phyloP scores from a whole-genome alignment of 2,329 filamentous ascomycete genomes.

The Trichocomaceae sp. region DNA sequence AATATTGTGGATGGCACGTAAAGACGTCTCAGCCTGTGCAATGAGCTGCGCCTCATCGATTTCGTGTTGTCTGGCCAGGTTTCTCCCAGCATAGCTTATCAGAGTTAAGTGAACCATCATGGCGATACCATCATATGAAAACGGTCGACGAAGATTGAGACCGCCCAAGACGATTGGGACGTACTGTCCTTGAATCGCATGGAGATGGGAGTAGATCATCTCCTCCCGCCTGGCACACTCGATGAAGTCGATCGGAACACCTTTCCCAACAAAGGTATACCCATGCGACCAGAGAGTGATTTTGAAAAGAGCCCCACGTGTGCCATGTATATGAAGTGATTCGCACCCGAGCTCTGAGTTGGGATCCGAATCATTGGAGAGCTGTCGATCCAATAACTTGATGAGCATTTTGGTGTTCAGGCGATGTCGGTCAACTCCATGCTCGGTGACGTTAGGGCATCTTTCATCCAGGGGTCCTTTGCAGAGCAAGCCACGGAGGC shows the following conservation, averaged over 20 bases:
- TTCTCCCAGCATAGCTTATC: not conserved
- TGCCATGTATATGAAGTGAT: slow-evolving; percentile 21
- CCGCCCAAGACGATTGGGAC: slow-evolving; percentile 13
- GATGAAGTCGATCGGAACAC: slow-evolving; percentile 17
- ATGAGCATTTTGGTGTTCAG: not conserved
- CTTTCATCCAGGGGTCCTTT: not conserved
- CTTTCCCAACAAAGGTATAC: slow-evolving; percentile 14
- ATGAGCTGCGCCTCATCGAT: slow-evolving; percentile 7
- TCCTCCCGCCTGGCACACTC: slow-evolving; percentile 17
- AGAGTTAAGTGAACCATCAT: not conserved
- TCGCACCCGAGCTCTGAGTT: slow-evolving; percentile 15
- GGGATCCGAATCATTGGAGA: not conserved
- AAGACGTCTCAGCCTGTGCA: slow-evolving; percentile 13
- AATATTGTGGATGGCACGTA: not conserved
- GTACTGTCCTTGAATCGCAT: slow-evolving; percentile 18
- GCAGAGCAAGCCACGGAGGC: not conserved
- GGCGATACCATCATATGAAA: not conserved
- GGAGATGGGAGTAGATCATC: slow-evolving; percentile 19
- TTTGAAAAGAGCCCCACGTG: slow-evolving; percentile 23
- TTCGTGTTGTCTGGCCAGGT: not conserved
- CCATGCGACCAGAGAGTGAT: slow-evolving; percentile 22
- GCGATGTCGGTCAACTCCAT: not conserved
- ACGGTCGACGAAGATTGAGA: not conserved
- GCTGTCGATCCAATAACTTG: slow-evolving; percentile 8
- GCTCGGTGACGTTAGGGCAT: not conserved